Evolutionary conservation across 2,329 filamentous ascomycete species (phyloP), one percentile per base, ranked within the genome.

Genomic region (Daldinia sp.): DNA sequence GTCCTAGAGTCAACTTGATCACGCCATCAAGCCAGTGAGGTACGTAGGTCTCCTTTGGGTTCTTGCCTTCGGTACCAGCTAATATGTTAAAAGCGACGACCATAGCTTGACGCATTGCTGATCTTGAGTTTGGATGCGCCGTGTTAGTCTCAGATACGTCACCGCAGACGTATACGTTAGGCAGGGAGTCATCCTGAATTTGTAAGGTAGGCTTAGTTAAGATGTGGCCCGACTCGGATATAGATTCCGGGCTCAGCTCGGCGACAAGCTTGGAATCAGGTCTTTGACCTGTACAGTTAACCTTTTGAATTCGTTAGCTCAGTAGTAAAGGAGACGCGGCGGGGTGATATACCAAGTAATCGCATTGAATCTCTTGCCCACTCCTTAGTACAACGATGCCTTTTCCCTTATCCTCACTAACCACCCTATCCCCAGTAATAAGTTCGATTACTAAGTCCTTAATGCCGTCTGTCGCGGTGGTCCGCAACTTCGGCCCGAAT

Each of bases 81-180:
- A 86, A 69, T 15, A 90, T 79, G 64, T 90, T 90, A 35, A 82
- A 79, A 1, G 81, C 81, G 0, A 82, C 85, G 3, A 85, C 69
- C 27, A 78, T 76, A 2, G 82, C 84, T 69, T 90, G 87, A 9
- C 79, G 77, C 43, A 78, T 77, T 0, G 84, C 85, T 0, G 85
- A 81, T 8, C 86, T 79, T 0, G 82, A 85, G 70, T 87, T 88
- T 4, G 82, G 82, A 41, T 81, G 82, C 32, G 77, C 74, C 0
- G 77, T 77, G 0, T 80, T 78, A 1, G 81, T 81, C 23, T 85
- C 83, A 3, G 86, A 82, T 3, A 91, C 85, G 64, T 90, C 88
- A 15, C 88, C 88, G n/a, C 86, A 82, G 1, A 83, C 84, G 68
- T 87, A 90, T 1, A 90, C 78, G 62, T 86, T 81, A 1, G 80